Evolutionary conservation across 441 rosid genomes (phyloP), one percentile per base, ranked within the genome.

Genomic region (Gossypium laxum): DNA sequence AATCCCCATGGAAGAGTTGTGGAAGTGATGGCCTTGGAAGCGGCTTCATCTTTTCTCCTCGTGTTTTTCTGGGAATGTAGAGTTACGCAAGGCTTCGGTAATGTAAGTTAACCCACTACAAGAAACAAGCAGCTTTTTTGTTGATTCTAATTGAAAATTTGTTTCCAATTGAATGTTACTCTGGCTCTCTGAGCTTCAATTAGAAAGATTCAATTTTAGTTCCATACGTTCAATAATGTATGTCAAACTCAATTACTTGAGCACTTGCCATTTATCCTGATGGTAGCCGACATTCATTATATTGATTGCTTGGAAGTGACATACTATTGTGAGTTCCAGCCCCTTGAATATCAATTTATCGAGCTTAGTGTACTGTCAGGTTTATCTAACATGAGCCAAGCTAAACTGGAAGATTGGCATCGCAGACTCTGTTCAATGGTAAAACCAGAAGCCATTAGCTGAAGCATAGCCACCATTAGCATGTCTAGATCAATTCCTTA

Each of bases 1-100:
- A 45, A 87, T 91, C 69, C 97, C 97, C 65, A 88, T 91, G 96
- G 97, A 91, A 86, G 91, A 90, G 77, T 79, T 91, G 69, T 92
- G 96, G 95, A 89, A 89, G 77, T 89, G 85, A 89, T 5, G 54
- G 72, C 55, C 51, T 45, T 45, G 51, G 51, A 45, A 45, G 59
- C 11, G 5, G 69, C 57, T 74, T 19, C 4, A 38, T 2, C 10
- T n/a, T 71, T 54, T 17, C 0, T 8, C 34, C 51, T 12, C 51
- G 1, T 52, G 15, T 15, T 1, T 18, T 11, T 43, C 43, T 24
- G 6, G 14, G n/a, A 56, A 8, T 66, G 80, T 64, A 71, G 76
- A 76, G 71, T 64, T 74, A 65, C 72, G 38, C 65, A 63, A 58
- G 73, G 68, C 47, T 74, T 72, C 55, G 38, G 77, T 63, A 62